Conservation (phyloP, 805 yeast species). For the Starmerella apicola region DNA sequence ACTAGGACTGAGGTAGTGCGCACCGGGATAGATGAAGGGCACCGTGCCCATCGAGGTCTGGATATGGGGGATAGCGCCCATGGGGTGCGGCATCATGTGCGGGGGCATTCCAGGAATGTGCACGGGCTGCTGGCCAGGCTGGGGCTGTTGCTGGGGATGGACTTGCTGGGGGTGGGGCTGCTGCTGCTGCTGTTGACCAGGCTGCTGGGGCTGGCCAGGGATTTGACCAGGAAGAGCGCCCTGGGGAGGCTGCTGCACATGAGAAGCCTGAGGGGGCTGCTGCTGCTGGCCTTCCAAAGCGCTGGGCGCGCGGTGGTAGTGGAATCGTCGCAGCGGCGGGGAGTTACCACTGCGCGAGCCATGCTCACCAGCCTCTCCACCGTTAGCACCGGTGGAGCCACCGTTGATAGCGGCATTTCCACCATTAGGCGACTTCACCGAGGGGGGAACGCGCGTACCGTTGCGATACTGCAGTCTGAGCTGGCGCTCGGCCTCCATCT, state of each 20-base stretch:
- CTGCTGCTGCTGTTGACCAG: not conserved
- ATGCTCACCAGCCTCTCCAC: too few relatives aligned
- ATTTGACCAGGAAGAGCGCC: too few relatives aligned
- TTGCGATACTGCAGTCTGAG: not conserved
- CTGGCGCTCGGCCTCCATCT: not conserved
- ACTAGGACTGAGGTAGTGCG: not conserved
- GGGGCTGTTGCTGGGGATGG: not conserved
- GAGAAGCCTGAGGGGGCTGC: conserved; percentile 2
- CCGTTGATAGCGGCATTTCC: too few relatives aligned
- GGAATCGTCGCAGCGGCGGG: conserved; percentile 2
- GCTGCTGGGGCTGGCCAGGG: conserved; percentile 3
- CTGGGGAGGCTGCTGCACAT: conserved; percentile 4
- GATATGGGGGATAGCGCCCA: conserved; percentile 5
- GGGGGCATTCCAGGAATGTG: not conserved
- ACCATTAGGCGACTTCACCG: too few relatives aligned
- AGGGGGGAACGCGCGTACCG: too few relatives aligned
- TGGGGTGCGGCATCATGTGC: not conserved
- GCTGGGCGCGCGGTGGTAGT: conserved; percentile 2
- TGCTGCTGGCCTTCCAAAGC: not conserved
- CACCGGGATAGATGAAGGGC: not conserved
- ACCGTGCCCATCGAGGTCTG: not conserved
- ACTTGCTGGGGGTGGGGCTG: too few relatives aligned
- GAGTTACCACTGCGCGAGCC: too few relatives aligned
- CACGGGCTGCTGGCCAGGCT: not conserved
- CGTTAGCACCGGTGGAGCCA: too few relatives aligned